Conservation (phyloP, 2,329 filamentous ascomycete genomes). For the Elsinoe australis region DNA sequence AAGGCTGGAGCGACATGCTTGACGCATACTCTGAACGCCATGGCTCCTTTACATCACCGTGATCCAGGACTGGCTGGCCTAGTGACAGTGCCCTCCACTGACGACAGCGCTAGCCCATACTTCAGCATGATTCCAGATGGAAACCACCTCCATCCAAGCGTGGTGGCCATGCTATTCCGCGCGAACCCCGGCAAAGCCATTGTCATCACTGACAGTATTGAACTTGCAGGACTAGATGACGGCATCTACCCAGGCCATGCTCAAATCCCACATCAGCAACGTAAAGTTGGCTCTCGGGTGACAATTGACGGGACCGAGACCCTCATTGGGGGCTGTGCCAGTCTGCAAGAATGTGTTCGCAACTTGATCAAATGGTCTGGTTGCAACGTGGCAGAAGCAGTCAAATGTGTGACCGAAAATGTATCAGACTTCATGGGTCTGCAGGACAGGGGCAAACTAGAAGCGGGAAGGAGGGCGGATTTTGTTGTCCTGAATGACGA, state of each 20-base stretch:
- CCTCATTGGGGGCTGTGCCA: constrained; percentile 47
- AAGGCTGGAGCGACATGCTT: constrained; percentile 44
- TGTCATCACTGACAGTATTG: constrained; percentile 48
- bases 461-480: constrained; percentile 41
- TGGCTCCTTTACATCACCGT: constrained; percentile 45
- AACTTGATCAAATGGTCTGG: constrained; percentile 43
- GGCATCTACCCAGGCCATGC: constrained; percentile 46
- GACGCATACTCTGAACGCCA: constrained; percentile 51
- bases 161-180: constrained; percentile 43
- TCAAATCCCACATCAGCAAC: constrained; percentile 45
- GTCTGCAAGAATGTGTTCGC: constrained; percentile 44
- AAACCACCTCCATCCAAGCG: constrained; percentile 46
- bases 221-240: constrained; percentile 46
- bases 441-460: constrained; percentile 37
- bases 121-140: constrained; percentile 49
- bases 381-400: constrained; percentile 42
- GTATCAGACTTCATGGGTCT: constrained; percentile 45
- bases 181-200: constrained; percentile 43
- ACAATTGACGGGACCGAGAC: constrained; percentile 48
- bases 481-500: constrained; percentile 42
- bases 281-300: constrained; percentile 43
- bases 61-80: constrained; percentile 46
- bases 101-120: constrained; percentile 33
- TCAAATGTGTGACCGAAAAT: constrained; percentile 45
- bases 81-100: constrained; percentile 26